phyloP scores from a whole-genome alignment of 495 filamentous ascomycete species.

The Thermothielavioides terrestris region DNA sequence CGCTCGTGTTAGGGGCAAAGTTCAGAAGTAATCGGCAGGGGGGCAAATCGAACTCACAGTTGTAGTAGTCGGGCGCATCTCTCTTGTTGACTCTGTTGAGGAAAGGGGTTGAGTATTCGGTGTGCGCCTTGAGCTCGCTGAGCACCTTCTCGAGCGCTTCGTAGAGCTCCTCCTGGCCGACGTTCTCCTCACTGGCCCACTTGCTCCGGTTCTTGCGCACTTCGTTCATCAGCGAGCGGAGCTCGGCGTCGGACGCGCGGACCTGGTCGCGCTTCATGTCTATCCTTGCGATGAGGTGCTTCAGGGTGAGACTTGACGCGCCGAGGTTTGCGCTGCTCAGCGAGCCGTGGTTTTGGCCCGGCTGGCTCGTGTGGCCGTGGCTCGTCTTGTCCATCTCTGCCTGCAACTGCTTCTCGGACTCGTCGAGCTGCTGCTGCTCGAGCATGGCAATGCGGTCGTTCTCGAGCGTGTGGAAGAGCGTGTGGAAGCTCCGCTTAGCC shows the following conservation, averaged over 20 bases:
- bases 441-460: conserved; percentile 93
- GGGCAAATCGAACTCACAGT: conserved; percentile 52
- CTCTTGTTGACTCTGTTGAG: conserved; percentile 88
- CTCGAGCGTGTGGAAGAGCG: conserved; percentile 87
- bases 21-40: no score
- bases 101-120: conserved; percentile 91
- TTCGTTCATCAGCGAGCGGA: conserved; percentile 88
- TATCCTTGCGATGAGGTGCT: conserved; percentile 91
- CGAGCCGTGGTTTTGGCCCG: conserved; percentile 61
- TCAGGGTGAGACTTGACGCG: conserved; percentile 91
- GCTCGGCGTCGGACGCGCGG: conserved; percentile 80
- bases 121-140: conserved; percentile 91
- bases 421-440: conserved; percentile 93
- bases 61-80: conserved; percentile 93
- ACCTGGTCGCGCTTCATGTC: conserved; percentile 85
- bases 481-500: conserved; percentile 80
- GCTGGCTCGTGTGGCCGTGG: conserved; percentile 37
- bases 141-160: conserved; percentile 93
- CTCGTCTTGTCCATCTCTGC: conserved; percentile 74
- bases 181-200: conserved; percentile 95
- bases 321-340: conserved; percentile 90
- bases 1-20: conserved; percentile 24
- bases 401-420: conserved; percentile 91
- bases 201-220: conserved; percentile 96
- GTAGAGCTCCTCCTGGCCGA: conserved; percentile 96